Evolutionary conservation across 352 stramenopile species (phyloP).

Genomic region (Globisporangium polare): DNA sequence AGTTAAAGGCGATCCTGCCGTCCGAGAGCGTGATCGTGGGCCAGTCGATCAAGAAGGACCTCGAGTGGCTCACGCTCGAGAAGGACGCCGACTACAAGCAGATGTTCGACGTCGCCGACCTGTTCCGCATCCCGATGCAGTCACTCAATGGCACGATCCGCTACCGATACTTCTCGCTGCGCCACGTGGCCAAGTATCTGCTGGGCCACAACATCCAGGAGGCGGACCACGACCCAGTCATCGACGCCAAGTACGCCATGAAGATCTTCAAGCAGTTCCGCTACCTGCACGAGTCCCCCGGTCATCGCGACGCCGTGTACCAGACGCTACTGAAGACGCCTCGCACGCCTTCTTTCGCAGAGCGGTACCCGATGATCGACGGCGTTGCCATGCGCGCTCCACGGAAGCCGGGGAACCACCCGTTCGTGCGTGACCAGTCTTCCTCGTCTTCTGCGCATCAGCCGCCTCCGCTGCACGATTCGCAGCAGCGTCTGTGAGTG

Average conservation of each 20-base stretch:
- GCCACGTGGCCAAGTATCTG: slow-evolving; percentile 80
- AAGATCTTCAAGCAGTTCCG: slow-evolving; percentile 87
- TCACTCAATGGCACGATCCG: slow-evolving; percentile 64
- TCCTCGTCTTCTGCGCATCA: background rate
- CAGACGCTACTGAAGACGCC: slow-evolving; percentile 81
- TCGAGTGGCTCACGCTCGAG: slow-evolving; percentile 87
- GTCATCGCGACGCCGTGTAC: slow-evolving; percentile 72
- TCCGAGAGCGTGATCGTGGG: slow-evolving; percentile 87
- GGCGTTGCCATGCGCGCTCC: slow-evolving; percentile 76
- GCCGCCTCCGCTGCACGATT: background rate
- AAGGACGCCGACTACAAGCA: slow-evolving; percentile 82
- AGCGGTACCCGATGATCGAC: slow-evolving; percentile 79
- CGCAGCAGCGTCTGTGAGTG: slow-evolving; percentile 11
- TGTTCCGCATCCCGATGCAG: slow-evolving; percentile 83
- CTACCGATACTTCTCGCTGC: slow-evolving; percentile 83
- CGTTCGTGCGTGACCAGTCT: slow-evolving; percentile 23
- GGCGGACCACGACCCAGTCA: slow-evolving; percentile 79
- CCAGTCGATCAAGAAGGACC: slow-evolving; percentile 92
- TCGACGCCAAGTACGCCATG: slow-evolving; percentile 87
- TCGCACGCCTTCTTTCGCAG: slow-evolving; percentile 78
- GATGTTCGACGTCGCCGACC: slow-evolving; percentile 80
- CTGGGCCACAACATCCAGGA: slow-evolving; percentile 82
- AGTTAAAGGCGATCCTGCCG: slow-evolving; percentile 75
- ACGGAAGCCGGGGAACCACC: slow-evolving; percentile 47
- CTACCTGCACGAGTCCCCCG: slow-evolving; percentile 73